Base-by-base conservation (phyloP, 306 rosid genomes). In the Begonia masoniana region DNA sequence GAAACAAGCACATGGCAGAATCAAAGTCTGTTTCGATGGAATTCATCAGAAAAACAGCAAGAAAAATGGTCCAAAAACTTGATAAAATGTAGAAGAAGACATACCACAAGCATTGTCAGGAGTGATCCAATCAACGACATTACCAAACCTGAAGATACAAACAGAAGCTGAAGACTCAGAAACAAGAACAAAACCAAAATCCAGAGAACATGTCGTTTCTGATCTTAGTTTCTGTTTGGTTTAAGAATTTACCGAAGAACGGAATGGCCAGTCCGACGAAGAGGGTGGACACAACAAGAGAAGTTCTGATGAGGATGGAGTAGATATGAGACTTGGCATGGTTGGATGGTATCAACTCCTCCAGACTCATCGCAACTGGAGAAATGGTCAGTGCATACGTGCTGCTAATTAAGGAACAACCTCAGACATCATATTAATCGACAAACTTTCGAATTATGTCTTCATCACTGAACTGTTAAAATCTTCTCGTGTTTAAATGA, bases 351-450 rank as follows among this genome's bases (percentile, higher is more conserved):
- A 92, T 78, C 80, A 92, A 59, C 77, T 92, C 99, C 74, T 92
- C 99, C 43, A 92, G 78, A 76, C 99, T 69, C 96, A 92, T 77
- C 49, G 96, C 99, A 39, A 92, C 95, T 2, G 99, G 99, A 56
- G 96, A 77, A 54, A 92, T 83, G 36, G 99, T 92, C 75, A 92
- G 77, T 14, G 99, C 99, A 86, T 75, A 88, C 49, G 97, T 88
- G 71, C 47, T 66, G 55, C 82, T 64, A 51, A 15, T 80, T 85
- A 88, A 88, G 97, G 63, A 68, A 54, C 66, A 43, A 48, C 57
- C 65, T 55, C 15, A 41, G 24, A 35, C 13, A 15, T 39, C 35
- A 1, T 31, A 31, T 31, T 1, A 31, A 31, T 31, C 39, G 8
- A 31, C 39, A 31, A 31, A 31, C 7, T 7, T 31, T 31, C 24